phyloP scores from a whole-genome alignment of 768 basidiomycete genomes.

The Asterophora lycoperdoides region DNA sequence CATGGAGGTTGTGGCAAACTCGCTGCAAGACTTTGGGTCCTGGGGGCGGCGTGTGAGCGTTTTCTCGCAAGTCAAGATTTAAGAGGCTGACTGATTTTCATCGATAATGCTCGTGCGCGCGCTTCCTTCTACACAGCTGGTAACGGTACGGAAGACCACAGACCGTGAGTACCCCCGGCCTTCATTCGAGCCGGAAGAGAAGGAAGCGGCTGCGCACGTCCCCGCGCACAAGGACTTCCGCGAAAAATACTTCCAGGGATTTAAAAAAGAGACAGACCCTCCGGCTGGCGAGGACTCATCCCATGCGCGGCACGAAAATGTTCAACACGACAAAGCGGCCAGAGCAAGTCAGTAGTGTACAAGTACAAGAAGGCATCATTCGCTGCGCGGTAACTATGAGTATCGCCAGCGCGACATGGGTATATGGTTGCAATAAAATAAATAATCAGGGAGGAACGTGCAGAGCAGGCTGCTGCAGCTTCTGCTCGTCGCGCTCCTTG shows the following conservation, averaged over 20 bases:
- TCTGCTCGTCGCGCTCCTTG: constrained; percentile 58
- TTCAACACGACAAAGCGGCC: not conserved
- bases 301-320: not conserved
- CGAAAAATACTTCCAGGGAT: constrained; percentile 83
- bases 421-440: not conserved
- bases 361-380: too few relatives aligned
- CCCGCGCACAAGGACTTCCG: constrained; percentile 91
- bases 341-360: not conserved
- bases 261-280: constrained; percentile 40
- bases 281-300: not conserved
- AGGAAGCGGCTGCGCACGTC: constrained; percentile 32
- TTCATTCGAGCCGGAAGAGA: constrained; percentile 39
- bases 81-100: constrained; percentile 1
- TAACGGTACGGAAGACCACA: constrained; percentile 80
- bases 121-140: constrained; percentile 66
- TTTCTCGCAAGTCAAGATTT: not conserved
- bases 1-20: constrained; percentile 86
- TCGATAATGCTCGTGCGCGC: too few relatives aligned
- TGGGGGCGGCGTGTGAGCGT: constrained; percentile 85
- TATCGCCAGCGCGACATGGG: not conserved
- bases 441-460: too few relatives aligned
- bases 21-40: constrained; percentile 87
- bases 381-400: not conserved
- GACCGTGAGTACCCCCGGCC: constrained; percentile 45
- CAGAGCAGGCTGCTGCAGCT: constrained; percentile 16